Evolutionary conservation across 225 moss, liverwort and hornwort genomes (phyloP), one percentile per base, ranked within the genome.

Genomic region (Takakia lepidozioides): DNA sequence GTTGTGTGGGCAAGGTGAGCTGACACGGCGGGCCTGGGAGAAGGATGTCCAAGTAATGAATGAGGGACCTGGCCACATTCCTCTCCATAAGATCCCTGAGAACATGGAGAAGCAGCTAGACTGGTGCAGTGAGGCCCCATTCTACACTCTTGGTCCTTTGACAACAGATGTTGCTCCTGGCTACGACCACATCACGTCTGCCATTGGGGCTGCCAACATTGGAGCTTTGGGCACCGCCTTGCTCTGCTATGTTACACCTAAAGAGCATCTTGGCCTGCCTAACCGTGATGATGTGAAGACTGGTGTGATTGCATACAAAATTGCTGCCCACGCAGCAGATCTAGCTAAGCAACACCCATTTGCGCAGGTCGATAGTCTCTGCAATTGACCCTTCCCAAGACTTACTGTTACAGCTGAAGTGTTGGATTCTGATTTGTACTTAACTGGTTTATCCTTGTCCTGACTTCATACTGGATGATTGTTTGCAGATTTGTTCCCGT

Each of bases 31-130:
- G 52, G 93, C 93, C 8, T 93, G 93, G 93, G 89, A 89, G 68
- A 83, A 88, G 60, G 88, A 93, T 63, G 93, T 93, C 23, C 93
- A 89, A 59, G 89, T 93, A 36, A 89, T 93, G 93, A 93, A 89
- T 27, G 93, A 93, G 63, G 93, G 93, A 18, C 89, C 93, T 17
- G 93, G 93, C 21, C 93, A 89, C 67, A 82, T 93, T 29, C 93
- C 93, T 0, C 58, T 89, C 17, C 83, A 93, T 59, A 93, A 93
- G 43, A 93, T 93, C 18, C 86, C 93, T 1, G 86, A 93, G 60
- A 93, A 93, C 11, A 89, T 93, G 93, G 86, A 81, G 62, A 93
- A 93, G 68, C 93, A 89, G 58, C 63, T 93, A 23, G 93, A 89
- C 53, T 93, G 93, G 93, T 93, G 93, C 35, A 86, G 19, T 29